These are phyloP conservation scores for Aspergillus hiratsukae DNA, from an alignment of 2,329 filamentous ascomycete species.

Conservation along the genomic window DNA sequence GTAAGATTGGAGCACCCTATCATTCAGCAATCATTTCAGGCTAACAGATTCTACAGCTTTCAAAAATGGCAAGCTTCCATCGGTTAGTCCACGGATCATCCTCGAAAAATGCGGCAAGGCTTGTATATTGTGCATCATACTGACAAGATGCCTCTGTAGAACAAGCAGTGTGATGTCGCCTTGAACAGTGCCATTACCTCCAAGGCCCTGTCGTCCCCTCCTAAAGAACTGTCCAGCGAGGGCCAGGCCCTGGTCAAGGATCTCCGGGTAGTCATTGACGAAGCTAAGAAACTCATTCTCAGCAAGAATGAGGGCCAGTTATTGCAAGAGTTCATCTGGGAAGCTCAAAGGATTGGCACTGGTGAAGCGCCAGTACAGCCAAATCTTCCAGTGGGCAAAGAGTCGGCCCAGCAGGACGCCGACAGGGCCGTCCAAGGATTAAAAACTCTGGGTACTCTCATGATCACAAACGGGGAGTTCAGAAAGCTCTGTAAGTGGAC, in stretches of 20 bases:
- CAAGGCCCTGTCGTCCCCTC: conserved; percentile 64
- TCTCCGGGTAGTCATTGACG: conserved; percentile 70
- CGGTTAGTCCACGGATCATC: conserved; percentile 60
- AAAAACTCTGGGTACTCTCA: conserved; percentile 77
- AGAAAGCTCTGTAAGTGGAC: conserved; percentile 70
- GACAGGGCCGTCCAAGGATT: conserved; percentile 79
- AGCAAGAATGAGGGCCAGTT: conserved; percentile 95
- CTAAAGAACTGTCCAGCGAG: conserved; percentile 73
- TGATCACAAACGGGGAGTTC: conserved; percentile 96
- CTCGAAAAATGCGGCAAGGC: neutral
- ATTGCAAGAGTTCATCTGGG: conserved; percentile 95
- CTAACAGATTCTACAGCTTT: conserved; percentile 57
- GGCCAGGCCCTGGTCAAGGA: conserved; percentile 76
- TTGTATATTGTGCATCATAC: conserved; percentile 1
- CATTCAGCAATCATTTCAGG: neutral
- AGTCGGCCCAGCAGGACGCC: conserved; percentile 74
- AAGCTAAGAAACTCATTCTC: conserved; percentile 78
- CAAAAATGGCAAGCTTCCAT: conserved; percentile 82
- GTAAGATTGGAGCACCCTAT: conserved; percentile 30
- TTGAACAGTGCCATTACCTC: conserved; percentile 81
- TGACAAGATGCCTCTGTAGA: conserved; percentile 47
- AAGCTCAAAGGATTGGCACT: conserved; percentile 70
- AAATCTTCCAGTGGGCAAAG: conserved; percentile 66
- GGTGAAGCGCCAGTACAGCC: conserved; percentile 57
- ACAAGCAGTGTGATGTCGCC: conserved; percentile 92